Evolutionary conservation across 1,284 basidiomycete species (phyloP).

Genomic region (Tilletia setariae): DNA sequence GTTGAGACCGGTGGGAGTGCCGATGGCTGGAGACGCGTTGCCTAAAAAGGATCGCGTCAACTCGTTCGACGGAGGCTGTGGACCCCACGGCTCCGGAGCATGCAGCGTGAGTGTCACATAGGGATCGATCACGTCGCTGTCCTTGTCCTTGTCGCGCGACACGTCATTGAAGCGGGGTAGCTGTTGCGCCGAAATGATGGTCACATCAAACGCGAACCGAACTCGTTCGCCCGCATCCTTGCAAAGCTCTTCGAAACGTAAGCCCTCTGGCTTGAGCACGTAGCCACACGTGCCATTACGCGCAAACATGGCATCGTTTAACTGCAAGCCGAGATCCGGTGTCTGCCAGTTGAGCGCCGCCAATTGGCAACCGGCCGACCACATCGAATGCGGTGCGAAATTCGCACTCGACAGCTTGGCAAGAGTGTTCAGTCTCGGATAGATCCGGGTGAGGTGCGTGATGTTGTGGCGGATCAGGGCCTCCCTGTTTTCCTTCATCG

Average conservation of each 20-base stretch:
- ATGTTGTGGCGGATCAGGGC: constrained; percentile 87
- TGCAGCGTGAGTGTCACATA: constrained; percentile 38
- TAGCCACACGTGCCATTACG: constrained; percentile 81
- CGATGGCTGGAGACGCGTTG: neutral
- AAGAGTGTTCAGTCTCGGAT: constrained; percentile 74
- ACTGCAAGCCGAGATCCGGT: constrained; percentile 65
- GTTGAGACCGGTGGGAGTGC: neutral
- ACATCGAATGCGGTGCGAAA: constrained; percentile 82
- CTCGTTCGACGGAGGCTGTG: constrained; percentile 25
- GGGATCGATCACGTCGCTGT: constrained; percentile 39
- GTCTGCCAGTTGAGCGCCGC: constrained; percentile 99
- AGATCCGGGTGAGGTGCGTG: constrained; percentile 79
- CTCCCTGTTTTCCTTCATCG: constrained; percentile 28
- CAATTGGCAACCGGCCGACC: constrained; percentile 86
- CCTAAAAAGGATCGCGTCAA: neutral
- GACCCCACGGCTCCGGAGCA: constrained; percentile 38
- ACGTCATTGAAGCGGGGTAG: constrained; percentile 61
- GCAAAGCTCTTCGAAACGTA: constrained; percentile 61
- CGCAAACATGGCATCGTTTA: constrained; percentile 92
- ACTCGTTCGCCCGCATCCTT: constrained; percentile 34
- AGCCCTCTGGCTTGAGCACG: constrained; percentile 79
- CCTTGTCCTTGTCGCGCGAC: constrained; percentile 31
- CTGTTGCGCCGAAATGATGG: constrained; percentile 86
- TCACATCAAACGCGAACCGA: constrained; percentile 33
- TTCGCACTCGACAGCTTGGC: constrained; percentile 61